Evolutionary conservation across 352 stramenopile genomes (phyloP).

Genomic region (Globisporangium paroecandrum): DNA sequence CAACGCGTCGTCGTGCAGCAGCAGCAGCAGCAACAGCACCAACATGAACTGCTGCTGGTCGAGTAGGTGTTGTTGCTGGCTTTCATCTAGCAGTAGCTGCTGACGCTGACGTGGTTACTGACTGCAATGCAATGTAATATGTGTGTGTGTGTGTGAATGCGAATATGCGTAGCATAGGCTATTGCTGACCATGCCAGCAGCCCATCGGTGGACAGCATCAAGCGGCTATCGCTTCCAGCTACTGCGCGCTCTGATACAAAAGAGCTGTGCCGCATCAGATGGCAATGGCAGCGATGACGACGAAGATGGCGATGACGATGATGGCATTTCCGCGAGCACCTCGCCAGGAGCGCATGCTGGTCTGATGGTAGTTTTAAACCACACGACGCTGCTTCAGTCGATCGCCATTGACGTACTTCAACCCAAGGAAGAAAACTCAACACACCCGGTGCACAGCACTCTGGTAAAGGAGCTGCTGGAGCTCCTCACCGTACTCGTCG

Average conservation of each 20-base stretch:
- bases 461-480: conserved; percentile 18
- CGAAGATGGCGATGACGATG: neutral
- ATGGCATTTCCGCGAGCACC: neutral
- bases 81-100: neutral
- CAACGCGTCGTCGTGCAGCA: conserved; percentile 9
- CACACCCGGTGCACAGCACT: neutral
- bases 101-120: neutral
- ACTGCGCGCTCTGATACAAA: conserved; percentile 37
- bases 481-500: conserved; percentile 33
- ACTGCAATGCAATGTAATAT: neutral
- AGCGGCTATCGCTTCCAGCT: conserved; percentile 50
- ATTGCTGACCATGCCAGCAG: neutral
- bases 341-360: neutral
- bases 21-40: neutral
- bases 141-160: neutral
- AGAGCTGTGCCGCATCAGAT: neutral
- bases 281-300: neutral
- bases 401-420: neutral
- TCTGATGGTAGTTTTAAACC: conserved; percentile 2
- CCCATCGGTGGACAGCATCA: neutral
- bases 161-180: neutral
- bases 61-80: conserved; percentile 5
- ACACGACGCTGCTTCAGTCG: neutral
- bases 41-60: neutral
- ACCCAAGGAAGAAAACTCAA: neutral